Evolutionary conservation across 2,329 filamentous ascomycete genomes (phyloP).

Genomic region (Beauveria sp.): DNA sequence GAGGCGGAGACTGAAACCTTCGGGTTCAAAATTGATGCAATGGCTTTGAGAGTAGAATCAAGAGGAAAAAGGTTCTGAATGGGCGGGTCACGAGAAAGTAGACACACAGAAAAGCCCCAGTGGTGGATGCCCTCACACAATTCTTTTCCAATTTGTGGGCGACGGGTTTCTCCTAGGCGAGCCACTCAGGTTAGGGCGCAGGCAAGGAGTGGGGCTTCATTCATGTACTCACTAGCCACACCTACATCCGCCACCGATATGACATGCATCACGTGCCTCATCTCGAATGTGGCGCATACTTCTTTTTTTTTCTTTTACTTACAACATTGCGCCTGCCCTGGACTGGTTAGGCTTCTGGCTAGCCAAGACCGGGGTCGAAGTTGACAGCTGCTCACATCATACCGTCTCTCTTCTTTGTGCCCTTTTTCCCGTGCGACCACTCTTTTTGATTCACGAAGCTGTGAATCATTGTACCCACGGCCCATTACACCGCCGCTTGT

Average conservation of each 20-base stretch:
- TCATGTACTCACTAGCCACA: slow-evolving; percentile 7
- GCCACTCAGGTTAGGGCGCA: slow-evolving; percentile 19
- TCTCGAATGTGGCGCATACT: slow-evolving; percentile 5
- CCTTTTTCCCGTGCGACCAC: background rate
- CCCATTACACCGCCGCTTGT: background rate
- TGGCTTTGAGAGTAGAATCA: slow-evolving; percentile 23
- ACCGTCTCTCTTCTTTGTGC: background rate
- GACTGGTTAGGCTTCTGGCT: background rate
- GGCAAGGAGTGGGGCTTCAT: background rate
- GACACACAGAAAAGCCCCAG: background rate
- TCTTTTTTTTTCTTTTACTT: background rate
- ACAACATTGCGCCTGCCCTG: background rate
- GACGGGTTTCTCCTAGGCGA: slow-evolving; percentile 15
- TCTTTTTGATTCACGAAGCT: background rate
- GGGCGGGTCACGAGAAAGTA: slow-evolving; percentile 5
- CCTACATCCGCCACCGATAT: background rate
- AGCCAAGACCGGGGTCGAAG: background rate
- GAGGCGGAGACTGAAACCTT: slow-evolving; percentile 99
- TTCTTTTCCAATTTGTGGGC: slow-evolving; percentile 11
- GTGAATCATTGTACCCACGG: background rate
- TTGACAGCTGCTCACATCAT: background rate
- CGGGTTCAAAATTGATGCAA: slow-evolving; percentile 60
- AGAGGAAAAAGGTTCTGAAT: slow-evolving; percentile 13
- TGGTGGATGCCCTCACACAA: slow-evolving; percentile 2
- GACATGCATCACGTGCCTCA: slow-evolving; percentile 1